phyloP scores from a whole-genome alignment of 345 rosid species.

The Hibiscus mutabilis region DNA sequence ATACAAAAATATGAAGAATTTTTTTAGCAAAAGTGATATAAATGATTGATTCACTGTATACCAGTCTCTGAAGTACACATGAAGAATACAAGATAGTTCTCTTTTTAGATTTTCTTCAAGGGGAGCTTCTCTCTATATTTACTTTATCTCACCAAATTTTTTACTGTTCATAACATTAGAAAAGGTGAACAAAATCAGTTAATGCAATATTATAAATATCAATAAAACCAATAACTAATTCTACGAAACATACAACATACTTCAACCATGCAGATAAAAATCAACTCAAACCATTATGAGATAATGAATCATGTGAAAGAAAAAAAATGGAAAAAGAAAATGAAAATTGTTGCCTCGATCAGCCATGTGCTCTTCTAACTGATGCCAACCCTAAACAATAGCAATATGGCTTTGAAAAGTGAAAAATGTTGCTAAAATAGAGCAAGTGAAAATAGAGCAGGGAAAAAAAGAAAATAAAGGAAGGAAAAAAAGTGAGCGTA shows the following conservation, averaged over 20 bases:
- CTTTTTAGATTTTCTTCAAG: conserved; percentile 83
- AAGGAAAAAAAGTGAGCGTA: too few species aligned
- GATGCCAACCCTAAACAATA: background rate
- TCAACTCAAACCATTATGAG: conserved; percentile 37
- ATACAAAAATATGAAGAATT: background rate
- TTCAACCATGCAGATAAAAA: conserved; percentile 1
- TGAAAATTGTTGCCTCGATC: conserved; percentile 85
- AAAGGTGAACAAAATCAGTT: background rate
- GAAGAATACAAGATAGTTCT: conserved; percentile 80
- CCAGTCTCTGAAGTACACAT: conserved; percentile 95
- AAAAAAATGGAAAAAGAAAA: too few species aligned
- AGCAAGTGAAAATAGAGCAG: too few species aligned
- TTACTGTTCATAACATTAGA: conserved; percentile 40
- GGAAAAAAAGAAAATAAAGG: too few species aligned
- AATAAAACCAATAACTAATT: conserved; percentile 1
- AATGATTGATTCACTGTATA: conserved; percentile 53
- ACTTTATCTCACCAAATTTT: conserved; percentile 75
- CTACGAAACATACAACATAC: background rate
- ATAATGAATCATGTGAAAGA: conserved; percentile 90
- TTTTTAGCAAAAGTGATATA: background rate
- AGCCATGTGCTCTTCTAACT: conserved; percentile 77
- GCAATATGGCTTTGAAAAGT: background rate
- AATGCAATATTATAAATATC: background rate
- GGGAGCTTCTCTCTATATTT: conserved; percentile 61
- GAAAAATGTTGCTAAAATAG: too few species aligned